Conservation (phyloP, 345 rosid genomes). For the Eucalyptus curtisii region DNA sequence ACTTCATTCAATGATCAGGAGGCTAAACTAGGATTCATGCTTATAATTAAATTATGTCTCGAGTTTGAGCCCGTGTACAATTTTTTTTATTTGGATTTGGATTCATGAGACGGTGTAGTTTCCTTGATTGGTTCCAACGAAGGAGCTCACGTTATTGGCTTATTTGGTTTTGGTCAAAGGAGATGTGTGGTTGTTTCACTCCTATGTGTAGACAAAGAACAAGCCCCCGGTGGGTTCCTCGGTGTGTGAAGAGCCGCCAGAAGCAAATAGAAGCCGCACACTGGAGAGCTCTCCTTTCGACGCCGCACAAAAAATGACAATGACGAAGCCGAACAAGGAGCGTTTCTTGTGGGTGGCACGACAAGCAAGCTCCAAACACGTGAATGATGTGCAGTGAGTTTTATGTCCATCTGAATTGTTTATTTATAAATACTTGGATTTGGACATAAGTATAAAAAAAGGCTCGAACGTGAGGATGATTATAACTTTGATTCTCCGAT, state of each 20-base stretch:
- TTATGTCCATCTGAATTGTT: too few species aligned
- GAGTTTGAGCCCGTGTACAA: background rate
- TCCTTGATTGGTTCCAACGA: background rate
- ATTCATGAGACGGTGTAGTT: background rate
- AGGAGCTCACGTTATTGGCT: background rate
- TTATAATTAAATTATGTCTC: background rate
- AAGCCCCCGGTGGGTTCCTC: background rate
- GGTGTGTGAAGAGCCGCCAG: background rate
- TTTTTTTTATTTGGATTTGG: background rate
- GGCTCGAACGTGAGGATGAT: rapidly evolving
- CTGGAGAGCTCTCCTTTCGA: background rate
- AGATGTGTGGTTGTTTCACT: background rate
- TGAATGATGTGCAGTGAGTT: too few species aligned
- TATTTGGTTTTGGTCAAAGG: background rate
- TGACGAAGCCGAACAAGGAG: background rate
- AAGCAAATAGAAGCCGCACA: background rate
- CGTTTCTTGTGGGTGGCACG: too few species aligned
- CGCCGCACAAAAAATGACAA: background rate
- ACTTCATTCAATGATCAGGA: background rate
- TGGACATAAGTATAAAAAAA: background rate
- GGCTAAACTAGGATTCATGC: background rate
- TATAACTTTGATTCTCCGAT: too few species aligned
- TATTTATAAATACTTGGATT: too few species aligned
- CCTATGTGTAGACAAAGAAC: background rate
- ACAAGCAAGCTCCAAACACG: background rate